Evolutionary conservation across 257 asterid species (phyloP).

Genomic region (Scutellaria galericulata): DNA sequence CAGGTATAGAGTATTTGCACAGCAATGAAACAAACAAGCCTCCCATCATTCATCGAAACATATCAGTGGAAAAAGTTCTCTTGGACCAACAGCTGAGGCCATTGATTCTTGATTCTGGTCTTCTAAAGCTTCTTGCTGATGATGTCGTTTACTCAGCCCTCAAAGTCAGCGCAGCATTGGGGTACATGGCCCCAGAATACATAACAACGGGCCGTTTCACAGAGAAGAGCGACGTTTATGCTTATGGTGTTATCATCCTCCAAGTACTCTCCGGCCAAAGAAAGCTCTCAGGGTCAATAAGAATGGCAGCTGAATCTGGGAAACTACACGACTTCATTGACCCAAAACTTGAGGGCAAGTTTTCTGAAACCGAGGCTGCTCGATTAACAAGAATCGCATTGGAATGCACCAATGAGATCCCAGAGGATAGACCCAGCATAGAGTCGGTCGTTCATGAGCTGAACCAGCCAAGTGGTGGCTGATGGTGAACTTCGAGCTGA

Average conservation of each 20-base stretch:
- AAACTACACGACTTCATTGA: conserved; percentile 61
- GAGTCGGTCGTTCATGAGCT: conserved; percentile 59
- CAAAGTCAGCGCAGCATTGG: conserved; percentile 91
- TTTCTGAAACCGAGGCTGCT: conserved; percentile 54
- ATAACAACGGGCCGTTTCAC: conserved; percentile 93
- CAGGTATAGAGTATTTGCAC: conserved; percentile 85
- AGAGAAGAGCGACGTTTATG: conserved; percentile 94
- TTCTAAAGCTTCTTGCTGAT: conserved; percentile 84
- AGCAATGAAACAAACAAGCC: conserved; percentile 63
- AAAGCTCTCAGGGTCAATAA: conserved; percentile 49
- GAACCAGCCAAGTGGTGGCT: conserved; percentile 13
- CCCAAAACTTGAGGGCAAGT: conserved; percentile 56
- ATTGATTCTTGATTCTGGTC: conserved; percentile 76
- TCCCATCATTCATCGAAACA: conserved; percentile 83
- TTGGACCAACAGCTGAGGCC: conserved; percentile 68
- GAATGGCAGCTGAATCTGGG: conserved; percentile 76
- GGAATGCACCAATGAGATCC: conserved; percentile 72
- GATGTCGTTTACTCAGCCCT: conserved; percentile 94
- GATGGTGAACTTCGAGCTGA: background rate
- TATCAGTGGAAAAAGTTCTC: conserved; percentile 79
- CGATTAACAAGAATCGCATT: conserved; percentile 60
- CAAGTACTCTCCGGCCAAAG: conserved; percentile 77
- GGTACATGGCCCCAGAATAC: conserved; percentile 98
- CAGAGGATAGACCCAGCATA: conserved; percentile 73
- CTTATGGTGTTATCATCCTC: conserved; percentile 88